Evolutionary conservation across 768 basidiomycete genomes (phyloP), one percentile per base, ranked within the genome.

Genomic region (Boletus subcaerulescens): DNA sequence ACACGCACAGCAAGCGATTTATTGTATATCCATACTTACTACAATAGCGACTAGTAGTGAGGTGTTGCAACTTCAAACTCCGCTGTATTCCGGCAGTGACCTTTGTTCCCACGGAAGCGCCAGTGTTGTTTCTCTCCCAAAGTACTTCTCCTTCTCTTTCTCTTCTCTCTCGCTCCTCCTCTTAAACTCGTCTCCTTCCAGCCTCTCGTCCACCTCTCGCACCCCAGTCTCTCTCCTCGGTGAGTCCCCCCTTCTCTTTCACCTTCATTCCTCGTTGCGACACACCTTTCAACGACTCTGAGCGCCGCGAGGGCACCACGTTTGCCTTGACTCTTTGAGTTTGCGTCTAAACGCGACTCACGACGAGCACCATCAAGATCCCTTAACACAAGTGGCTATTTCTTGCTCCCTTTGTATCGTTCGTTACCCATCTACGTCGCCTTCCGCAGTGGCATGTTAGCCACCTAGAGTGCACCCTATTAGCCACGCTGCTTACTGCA

Each of bases 91-190:
- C 56, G 65, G 66, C 65, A 49, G 58, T 65, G 48, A 54, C 58
- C 51, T 53, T 60, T 61, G 14, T 64, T 72, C 69, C 52, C 69
- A 72, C 80, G 80, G 35, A 69, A 71, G 69, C 71, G 70, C 73
- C 71, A 71, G 71, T 72, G 73, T 71, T 72, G 72, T 73, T 71
- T 69, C 71, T 75, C 76, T 74, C 74, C 72, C 61, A 55, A 65
- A 60, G 63, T 62, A 59, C 64, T 57, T 50, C 41, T 58, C 56
- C 63, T 62, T 57, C 59, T 47, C 56, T 62, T 63, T 66, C 60
- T 59, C 68, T 61, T 59, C 53, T 60, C 53, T 63, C 65, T 60
- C 63, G 57, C 69, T 63, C 58, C 59, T 61, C 58, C 66, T 63
- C 48, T 60, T 61, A 63, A 24, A 63, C 60, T 41, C 65, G 63